Evolutionary conservation across 139 green algal genomes (phyloP).

Genomic region (Chlamydomonas sp.): DNA sequence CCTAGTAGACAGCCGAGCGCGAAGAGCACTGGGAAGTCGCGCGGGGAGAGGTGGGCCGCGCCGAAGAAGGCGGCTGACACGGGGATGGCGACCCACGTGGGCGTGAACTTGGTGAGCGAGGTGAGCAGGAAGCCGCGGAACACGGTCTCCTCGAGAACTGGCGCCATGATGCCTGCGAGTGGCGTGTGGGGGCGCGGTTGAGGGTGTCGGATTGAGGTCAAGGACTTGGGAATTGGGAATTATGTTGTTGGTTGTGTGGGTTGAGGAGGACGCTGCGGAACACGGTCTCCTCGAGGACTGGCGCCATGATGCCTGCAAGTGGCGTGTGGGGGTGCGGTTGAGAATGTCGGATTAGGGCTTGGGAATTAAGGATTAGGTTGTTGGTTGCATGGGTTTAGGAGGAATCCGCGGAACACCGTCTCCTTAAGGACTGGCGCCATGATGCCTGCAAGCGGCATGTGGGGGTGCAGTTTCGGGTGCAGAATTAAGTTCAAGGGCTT

Average conservation of each 20-base stretch:
- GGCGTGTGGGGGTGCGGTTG: too few species aligned
- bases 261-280: slow-evolving; percentile 87
- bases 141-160: slow-evolving; percentile 75
- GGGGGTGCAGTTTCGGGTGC: too few species aligned
- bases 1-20: slow-evolving; percentile 69
- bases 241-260: too few species aligned
- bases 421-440: slow-evolving; percentile 81
- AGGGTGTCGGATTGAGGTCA: too few species aligned
- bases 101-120: slow-evolving; percentile 64
- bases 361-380: too few species aligned
- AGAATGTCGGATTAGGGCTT: too few species aligned
- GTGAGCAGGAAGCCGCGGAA: slow-evolving; percentile 87
- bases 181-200: too few species aligned
- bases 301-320: slow-evolving; percentile 60
- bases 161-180: slow-evolving; percentile 60
- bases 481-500: too few species aligned
- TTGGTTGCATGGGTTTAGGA: slow-evolving; percentile 72
- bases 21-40: slow-evolving; percentile 72
- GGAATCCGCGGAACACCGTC: slow-evolving; percentile 81
- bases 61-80: slow-evolving; percentile 62
- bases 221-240: too few species aligned
- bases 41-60: slow-evolving; percentile 57
- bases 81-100: slow-evolving; percentile 53
- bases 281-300: slow-evolving; percentile 75
- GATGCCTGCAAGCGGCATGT: slow-evolving; percentile 42